These are phyloP conservation scores for Colletotrichum graminicola DNA, from an alignment of 2,329 filamentous ascomycete genomes.

Conservation along the genomic window DNA sequence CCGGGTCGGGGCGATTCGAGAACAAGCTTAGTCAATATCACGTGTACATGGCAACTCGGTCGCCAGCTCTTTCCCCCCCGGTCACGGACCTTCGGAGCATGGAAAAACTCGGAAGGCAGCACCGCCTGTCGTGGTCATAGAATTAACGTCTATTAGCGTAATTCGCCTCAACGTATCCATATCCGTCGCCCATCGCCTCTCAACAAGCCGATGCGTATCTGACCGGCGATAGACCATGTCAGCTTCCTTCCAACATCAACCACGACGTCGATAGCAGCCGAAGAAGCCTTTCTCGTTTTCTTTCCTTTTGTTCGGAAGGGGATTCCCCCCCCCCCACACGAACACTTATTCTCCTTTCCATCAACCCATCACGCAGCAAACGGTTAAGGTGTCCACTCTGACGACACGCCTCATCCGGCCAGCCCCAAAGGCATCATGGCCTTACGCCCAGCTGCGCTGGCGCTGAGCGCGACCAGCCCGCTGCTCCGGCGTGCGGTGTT, in stretches of 20 bases:
- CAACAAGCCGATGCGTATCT: constrained; percentile 32
- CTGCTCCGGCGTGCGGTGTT: constrained; percentile 35
- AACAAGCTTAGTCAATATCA: constrained; percentile 17
- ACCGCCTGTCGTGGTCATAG: constrained; percentile 25
- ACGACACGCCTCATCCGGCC: constrained; percentile 15
- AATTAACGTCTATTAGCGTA: constrained; percentile 40
- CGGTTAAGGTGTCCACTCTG: background rate
- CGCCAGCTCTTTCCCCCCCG: constrained; percentile 1
- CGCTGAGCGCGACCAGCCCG: constrained; percentile 37
- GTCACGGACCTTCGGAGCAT: constrained; percentile 36
- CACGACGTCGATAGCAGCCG: constrained; percentile 27
- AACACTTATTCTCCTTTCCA: background rate
- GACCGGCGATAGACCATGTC: constrained; percentile 27
- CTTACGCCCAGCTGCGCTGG: constrained; percentile 41
- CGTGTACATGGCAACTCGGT: constrained; percentile 9
- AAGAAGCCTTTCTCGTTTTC: constrained; percentile 6
- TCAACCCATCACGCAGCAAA: constrained; percentile 11
- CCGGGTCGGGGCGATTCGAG: background rate
- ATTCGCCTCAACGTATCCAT: constrained; percentile 41
- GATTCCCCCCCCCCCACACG: background rate
- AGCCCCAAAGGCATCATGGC: constrained; percentile 38
- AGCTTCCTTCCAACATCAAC: constrained; percentile 26
- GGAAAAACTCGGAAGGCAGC: constrained; percentile 42
- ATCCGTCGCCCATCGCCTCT: constrained; percentile 32
- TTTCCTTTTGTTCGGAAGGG: constrained; percentile 15